These are phyloP conservation scores for Pseudoperonospora humuli DNA, from an alignment of 352 stramenopile species.

Conservation along the genomic window DNA sequence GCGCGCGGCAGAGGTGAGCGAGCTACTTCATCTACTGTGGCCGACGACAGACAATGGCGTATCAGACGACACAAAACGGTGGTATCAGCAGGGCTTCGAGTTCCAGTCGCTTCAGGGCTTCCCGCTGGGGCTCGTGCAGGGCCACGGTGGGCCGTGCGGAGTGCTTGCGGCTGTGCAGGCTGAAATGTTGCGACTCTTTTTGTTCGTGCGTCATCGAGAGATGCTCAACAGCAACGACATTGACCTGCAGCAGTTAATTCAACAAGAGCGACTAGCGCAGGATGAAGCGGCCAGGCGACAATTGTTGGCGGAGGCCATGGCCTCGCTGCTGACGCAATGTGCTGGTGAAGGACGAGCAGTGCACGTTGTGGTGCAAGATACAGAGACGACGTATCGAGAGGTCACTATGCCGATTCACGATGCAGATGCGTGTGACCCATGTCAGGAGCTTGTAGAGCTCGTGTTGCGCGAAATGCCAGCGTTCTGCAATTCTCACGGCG, in stretches of 20 bases:
- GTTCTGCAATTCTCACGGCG: constrained; percentile 34
- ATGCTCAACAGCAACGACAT: neutral
- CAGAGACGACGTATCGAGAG: constrained; percentile 14
- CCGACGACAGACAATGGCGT: constrained; percentile 11
- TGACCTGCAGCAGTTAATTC: constrained; percentile 13
- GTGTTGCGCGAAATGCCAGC: constrained; percentile 15
- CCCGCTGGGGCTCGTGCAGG: constrained; percentile 60
- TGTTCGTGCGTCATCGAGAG: constrained; percentile 31
- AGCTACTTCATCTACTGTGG: constrained; percentile 40
- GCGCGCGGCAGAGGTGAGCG: constrained; percentile 6
- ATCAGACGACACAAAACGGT: constrained; percentile 36
- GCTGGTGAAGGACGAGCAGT: constrained; percentile 7
- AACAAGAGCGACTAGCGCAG: constrained; percentile 2
- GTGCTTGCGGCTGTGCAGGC: constrained; percentile 75
- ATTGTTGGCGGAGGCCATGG: constrained; percentile 26
- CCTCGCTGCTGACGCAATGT: constrained; percentile 28
- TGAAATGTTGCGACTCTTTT: constrained; percentile 47
- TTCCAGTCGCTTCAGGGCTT: constrained; percentile 29
- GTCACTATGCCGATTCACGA: neutral
- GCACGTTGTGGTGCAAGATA: constrained; percentile 19
- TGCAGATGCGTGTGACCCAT: neutral
- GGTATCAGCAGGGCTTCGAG: constrained; percentile 53
- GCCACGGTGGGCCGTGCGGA: constrained; percentile 71
- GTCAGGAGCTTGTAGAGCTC: constrained; percentile 8
- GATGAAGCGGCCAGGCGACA: constrained; percentile 9